Evolutionary conservation across 768 basidiomycete genomes (phyloP).

Genomic region (Naganishia onofrii): DNA sequence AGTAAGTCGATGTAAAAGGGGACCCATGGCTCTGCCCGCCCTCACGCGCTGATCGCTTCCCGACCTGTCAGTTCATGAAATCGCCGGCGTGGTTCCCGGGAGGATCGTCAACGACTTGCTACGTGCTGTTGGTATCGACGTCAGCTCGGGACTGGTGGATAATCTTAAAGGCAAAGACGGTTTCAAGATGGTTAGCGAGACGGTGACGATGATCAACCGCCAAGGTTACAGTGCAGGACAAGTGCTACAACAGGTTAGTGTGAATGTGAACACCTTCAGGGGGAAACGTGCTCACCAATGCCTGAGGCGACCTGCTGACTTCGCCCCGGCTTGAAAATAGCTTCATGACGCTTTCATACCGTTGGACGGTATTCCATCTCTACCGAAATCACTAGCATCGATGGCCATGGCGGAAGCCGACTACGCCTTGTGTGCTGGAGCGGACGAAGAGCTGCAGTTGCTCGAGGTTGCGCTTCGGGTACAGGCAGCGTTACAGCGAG

Average conservation of each 20-base stretch:
- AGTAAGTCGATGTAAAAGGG: slow-evolving; percentile 49
- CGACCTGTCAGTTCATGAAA: slow-evolving; percentile 69
- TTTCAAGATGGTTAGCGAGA: slow-evolving; percentile 59
- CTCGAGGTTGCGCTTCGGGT: slow-evolving; percentile 80
- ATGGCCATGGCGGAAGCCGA: slow-evolving; percentile 90
- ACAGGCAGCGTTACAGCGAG: slow-evolving; percentile 57
- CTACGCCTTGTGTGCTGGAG: slow-evolving; percentile 91
- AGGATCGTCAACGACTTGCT: slow-evolving; percentile 68
- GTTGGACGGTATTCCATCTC: slow-evolving; percentile 74
- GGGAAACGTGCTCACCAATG: neutral
- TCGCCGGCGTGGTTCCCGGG: slow-evolving; percentile 89
- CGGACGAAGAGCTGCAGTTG: slow-evolving; percentile 94
- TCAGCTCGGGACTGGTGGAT: slow-evolving; percentile 47
- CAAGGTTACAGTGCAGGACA: slow-evolving; percentile 93
- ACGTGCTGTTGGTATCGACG: slow-evolving; percentile 68
- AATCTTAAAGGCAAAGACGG: slow-evolving; percentile 37
- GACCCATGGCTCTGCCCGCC: no score
- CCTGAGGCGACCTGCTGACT: neutral
- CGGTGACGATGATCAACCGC: slow-evolving; percentile 72
- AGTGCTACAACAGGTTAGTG: slow-evolving; percentile 74
- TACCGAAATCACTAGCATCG: slow-evolving; percentile 76
- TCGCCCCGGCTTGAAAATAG: slow-evolving; percentile 55
- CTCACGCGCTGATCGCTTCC: neutral
- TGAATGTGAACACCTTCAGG: no score
- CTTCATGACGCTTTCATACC: slow-evolving; percentile 82